Percentiles rank a stretch among this genome's conserved stretches.
phyloP scores from a whole-genome alignment of 148 eudicot species.

The Nepenthes mirabilis region DNA sequence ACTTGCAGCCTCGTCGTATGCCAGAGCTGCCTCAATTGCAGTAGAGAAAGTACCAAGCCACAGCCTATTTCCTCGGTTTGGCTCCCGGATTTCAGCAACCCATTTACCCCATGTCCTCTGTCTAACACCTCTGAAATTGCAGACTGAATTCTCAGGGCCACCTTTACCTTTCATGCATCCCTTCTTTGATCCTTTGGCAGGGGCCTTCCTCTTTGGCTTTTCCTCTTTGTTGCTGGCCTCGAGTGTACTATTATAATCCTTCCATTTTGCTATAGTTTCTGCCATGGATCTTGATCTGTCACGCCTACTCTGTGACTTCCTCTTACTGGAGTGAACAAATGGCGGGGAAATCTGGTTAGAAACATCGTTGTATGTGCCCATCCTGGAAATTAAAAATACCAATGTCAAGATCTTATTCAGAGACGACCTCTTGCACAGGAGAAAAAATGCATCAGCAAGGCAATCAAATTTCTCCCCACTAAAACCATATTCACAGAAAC shows the following conservation, averaged over 20 bases:
- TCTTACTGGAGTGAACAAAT: not conserved
- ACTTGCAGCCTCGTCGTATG: conserved; percentile 8
- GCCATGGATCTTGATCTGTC: not conserved
- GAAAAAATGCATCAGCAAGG: no score
- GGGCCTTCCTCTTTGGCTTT: not conserved
- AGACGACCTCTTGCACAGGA: no score
- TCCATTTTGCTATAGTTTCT: not conserved
- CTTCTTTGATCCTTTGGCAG: conserved; percentile 8
- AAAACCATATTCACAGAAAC: no score
- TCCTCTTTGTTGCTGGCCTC: not conserved
- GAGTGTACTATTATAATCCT: not conserved
- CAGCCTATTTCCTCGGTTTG: conserved; percentile 9
- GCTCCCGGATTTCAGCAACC: conserved; percentile 16
- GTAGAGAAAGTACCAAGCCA: conserved; percentile 11
- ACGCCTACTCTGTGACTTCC: not conserved
- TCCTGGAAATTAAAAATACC: not conserved
- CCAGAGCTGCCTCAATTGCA: conserved; percentile 9
- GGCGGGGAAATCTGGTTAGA: not conserved
- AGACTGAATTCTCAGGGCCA: conserved; percentile 7
- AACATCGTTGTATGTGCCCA: not conserved
- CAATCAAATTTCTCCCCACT: no score
- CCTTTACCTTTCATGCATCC: conserved; percentile 17
- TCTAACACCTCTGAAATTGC: conserved; percentile 10
- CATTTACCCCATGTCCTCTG: conserved; percentile 14
- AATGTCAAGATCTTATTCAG: no score